Evolutionary conservation across 75 land plant species (phyloP).

Genomic region (Larix kaempferi): DNA sequence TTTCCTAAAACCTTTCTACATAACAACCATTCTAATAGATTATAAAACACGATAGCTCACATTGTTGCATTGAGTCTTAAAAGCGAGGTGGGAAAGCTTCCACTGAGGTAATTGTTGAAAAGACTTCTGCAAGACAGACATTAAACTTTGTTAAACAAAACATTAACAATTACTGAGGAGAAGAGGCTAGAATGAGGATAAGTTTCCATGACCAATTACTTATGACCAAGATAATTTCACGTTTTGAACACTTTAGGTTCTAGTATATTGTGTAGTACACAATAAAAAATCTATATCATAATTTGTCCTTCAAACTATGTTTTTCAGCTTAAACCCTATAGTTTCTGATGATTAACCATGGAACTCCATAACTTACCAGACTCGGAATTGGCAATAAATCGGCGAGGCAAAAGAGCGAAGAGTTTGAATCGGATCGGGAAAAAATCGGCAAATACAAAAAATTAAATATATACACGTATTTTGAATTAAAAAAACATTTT

Average conservation of each 20-base stretch:
- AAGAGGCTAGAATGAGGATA: neutral
- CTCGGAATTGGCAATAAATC: no score
- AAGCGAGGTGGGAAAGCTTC: slow-evolving; percentile 5
- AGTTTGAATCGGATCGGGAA: no score
- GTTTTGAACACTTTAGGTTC: neutral
- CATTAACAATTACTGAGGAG: neutral
- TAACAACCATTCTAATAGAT: neutral
- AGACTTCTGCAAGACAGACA: slow-evolving; percentile 3
- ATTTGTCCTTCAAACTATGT: neutral
- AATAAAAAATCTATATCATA: neutral
- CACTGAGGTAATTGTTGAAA: slow-evolving; percentile 1
- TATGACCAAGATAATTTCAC: neutral
- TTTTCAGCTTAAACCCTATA: neutral
- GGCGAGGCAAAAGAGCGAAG: no score
- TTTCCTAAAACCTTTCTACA: neutral
- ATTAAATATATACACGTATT: no score
- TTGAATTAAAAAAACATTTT: no score
- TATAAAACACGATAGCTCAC: neutral
- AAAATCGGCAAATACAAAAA: no score
- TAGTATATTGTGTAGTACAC: neutral
- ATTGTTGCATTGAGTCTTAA: slow-evolving; percentile 4
- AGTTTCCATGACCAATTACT: neutral
- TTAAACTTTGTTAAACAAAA: neutral
- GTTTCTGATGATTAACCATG: neutral
- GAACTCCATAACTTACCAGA: neutral